Conservation (phyloP, 2,329 filamentous ascomycete species). For the Seiridium cupressi region DNA sequence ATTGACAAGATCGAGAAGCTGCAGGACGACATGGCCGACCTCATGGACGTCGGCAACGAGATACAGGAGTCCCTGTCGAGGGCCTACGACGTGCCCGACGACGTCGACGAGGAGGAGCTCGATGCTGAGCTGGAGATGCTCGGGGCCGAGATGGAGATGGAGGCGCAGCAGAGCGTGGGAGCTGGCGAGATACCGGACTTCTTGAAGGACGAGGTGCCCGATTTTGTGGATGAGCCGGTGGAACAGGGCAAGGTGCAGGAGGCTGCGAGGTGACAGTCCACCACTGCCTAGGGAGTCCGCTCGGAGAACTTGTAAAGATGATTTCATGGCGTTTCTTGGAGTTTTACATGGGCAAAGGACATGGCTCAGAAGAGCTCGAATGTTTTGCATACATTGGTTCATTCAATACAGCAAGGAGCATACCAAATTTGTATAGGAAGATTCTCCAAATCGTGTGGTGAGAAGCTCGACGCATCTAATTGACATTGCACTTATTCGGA, state of each 20-base stretch:
- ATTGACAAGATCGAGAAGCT: conserved; percentile 96
- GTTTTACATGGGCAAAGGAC: not conserved
- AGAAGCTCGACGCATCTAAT: too few species aligned
- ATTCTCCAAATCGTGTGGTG: too few species aligned
- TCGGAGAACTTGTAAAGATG: too few species aligned
- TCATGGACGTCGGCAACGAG: conserved; percentile 97
- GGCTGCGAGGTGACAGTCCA: conserved; percentile 52
- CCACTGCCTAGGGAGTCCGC: too few species aligned
- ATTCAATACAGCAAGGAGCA: not conserved
- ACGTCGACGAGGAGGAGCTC: conserved; percentile 93
- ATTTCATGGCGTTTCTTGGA: not conserved
- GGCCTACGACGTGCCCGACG: conserved; percentile 92
- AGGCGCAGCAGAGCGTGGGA: conserved; percentile 55
- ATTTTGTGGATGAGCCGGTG: conserved; percentile 92
- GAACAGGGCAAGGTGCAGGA: conserved; percentile 78
- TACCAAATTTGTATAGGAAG: not conserved
- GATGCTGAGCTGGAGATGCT: conserved; percentile 95
- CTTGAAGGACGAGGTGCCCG: conserved; percentile 83
- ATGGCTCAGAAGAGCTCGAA: not conserved
- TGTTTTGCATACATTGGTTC: not conserved
- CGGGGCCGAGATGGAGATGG: conserved; percentile 90
- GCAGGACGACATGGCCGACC: conserved; percentile 98
- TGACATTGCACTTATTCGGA: too few species aligned
- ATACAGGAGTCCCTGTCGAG: conserved; percentile 92
- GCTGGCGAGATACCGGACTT: conserved; percentile 73